phyloP scores from a whole-genome alignment of 208 protist species.

The Vickermania spadyakhi region DNA sequence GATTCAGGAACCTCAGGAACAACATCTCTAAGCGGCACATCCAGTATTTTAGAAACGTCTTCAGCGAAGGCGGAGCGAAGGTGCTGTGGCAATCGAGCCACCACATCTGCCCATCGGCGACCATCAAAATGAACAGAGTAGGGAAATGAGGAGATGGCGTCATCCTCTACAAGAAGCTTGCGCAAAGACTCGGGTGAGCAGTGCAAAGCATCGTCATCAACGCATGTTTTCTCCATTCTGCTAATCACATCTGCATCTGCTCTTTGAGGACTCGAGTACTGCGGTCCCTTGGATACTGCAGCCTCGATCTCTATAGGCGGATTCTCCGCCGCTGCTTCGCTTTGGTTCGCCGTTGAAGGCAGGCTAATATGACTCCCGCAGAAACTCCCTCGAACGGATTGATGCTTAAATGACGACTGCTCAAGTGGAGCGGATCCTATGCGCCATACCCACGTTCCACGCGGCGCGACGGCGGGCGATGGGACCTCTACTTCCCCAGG shows the following conservation, averaged over 20 bases:
- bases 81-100: background rate
- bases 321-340: too few relatives aligned
- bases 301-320: too few relatives aligned
- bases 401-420: background rate
- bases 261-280: too few relatives aligned
- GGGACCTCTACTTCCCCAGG: background rate
- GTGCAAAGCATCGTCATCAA: background rate
- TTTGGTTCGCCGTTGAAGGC: too few relatives aligned
- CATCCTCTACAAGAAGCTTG: background rate
- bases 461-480: background rate
- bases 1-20: background rate
- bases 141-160: background rate
- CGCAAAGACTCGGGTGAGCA: background rate
- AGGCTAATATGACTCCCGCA: too few relatives aligned
- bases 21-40: conserved; percentile 1
- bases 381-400: background rate
- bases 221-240: background rate
- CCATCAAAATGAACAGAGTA: background rate
- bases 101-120: background rate
- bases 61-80: conserved; percentile 3
- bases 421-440: background rate
- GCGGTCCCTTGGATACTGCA: too few relatives aligned
- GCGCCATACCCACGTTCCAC: background rate
- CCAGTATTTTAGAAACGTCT: background rate
- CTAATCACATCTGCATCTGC: background rate